These are phyloP conservation scores for Nakazawaea holstii DNA, from an alignment of 805 yeast species.

Conservation along the genomic window DNA sequence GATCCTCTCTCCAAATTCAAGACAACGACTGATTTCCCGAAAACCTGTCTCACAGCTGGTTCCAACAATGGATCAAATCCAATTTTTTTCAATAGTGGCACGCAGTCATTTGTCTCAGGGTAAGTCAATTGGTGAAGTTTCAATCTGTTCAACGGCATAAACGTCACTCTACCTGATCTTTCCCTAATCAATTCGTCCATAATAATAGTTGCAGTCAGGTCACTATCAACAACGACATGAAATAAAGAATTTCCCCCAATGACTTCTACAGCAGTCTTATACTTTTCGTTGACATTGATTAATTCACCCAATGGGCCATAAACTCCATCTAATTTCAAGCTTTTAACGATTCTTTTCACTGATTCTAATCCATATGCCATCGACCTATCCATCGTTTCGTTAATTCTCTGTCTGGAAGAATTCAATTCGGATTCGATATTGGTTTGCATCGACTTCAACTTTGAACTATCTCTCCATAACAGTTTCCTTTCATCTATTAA, in stretches of 20 bases:
- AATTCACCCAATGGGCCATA: slow-evolving; percentile 85
- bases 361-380: slow-evolving; percentile 65
- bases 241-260: slow-evolving; percentile 84
- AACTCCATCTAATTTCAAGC: slow-evolving; percentile 57
- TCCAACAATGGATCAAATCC: slow-evolving; percentile 52
- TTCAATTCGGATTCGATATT: slow-evolving; percentile 50
- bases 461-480: slow-evolving; percentile 77
- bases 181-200: slow-evolving; percentile 71
- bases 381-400: slow-evolving; percentile 71
- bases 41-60: slow-evolving; percentile 71
- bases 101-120: slow-evolving; percentile 62
- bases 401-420: slow-evolving; percentile 53
- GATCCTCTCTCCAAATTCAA: slow-evolving; percentile 63
- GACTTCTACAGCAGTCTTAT: slow-evolving; percentile 81
- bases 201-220: slow-evolving; percentile 71
- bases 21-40: slow-evolving; percentile 77
- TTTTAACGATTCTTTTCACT: slow-evolving; percentile 56
- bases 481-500: slow-evolving; percentile 63
- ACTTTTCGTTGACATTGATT: slow-evolving; percentile 74
- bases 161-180: slow-evolving; percentile 81
- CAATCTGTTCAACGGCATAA: slow-evolving; percentile 81
- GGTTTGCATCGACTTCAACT: slow-evolving; percentile 49
- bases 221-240: slow-evolving; percentile 85
- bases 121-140: slow-evolving; percentile 35
- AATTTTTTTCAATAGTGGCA: slow-evolving; percentile 75